Base-by-base conservation (phyloP, 352 stramenopile species). In the Pythium sukuiense region DNA sequence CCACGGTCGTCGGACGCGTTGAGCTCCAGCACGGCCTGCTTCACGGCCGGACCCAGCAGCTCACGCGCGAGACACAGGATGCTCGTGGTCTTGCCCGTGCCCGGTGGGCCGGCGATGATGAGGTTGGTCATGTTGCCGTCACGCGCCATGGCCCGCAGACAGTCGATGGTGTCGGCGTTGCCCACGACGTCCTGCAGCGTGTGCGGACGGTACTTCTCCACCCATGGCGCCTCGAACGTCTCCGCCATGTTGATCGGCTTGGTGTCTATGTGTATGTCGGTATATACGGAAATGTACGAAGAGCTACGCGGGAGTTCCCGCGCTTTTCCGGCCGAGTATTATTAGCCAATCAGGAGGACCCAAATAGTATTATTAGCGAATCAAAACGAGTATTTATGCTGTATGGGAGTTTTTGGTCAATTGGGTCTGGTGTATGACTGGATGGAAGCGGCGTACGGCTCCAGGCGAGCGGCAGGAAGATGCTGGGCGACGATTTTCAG, bases 81-180 rank as follows among this genome's bases (percentile, higher is more conserved):
- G 65, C 83, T 96, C 26, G 93, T 98, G 39, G 96, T 98, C 67
- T 98, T 98, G 45, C 93, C 92, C 16, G 91, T 98, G 48, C 94
- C 95, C 3, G 94, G 94, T 7, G 94, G 93, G 1, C 95, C 94
- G 11, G 90, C 92, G 32, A 99, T 88, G 77, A 99, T 99, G 35
- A 99, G 85, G 78, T 99, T 99, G 11, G 97, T 98, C 80, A 99
- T 95, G 77, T 99, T 99, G 37, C 97, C 97, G 62, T 98, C 89
- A 46, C 93, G 76, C 16, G 95, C 93, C 83, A 99, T 99, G 2
- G 97, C 93, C 54, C 91, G 85, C 6, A 99, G 82, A 63, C 95
- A 90, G 54, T 95, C 76, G 33, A 99, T 85, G 6, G 97, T 99
- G 68, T 99, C 96, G 72, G 95, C 82, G 81, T 99, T 99, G 26